Conservation (phyloP, 2,329 filamentous ascomycete species). For the Albophoma yamanashiensis region DNA sequence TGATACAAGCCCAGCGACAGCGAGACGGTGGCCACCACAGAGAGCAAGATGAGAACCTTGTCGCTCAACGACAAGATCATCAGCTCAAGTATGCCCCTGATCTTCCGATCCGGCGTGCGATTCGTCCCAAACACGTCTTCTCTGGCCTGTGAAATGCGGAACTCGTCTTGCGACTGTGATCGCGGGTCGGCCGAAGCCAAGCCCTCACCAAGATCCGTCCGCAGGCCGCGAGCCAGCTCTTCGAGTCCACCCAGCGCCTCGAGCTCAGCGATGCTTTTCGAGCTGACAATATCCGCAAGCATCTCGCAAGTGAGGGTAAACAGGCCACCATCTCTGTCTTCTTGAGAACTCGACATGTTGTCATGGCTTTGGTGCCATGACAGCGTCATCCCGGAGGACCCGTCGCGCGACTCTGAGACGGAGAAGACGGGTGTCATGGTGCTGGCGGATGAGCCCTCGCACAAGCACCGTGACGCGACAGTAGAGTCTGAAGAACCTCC, state of each 20-base stretch:
- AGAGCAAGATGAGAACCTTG: slow-evolving; percentile 51
- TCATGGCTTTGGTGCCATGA: background rate
- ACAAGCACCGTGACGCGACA: background rate
- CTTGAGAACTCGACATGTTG: background rate
- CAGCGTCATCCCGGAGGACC: background rate
- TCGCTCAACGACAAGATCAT: slow-evolving; percentile 1
- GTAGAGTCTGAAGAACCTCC: background rate
- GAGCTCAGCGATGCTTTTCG: background rate
- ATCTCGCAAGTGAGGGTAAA: background rate
- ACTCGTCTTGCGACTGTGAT: background rate
- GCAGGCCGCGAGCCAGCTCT: background rate
- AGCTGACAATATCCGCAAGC: background rate
- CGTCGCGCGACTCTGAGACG: background rate
- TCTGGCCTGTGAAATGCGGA: background rate
- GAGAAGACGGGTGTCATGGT: background rate
- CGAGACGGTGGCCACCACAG: slow-evolving; percentile 54
- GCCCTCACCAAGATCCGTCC: background rate
- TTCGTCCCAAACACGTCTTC: background rate
- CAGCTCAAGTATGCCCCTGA: background rate
- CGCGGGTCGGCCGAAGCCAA: background rate
- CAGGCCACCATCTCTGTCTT: background rate
- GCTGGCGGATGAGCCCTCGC: background rate
- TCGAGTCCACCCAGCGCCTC: background rate
- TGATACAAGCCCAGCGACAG: slow-evolving; percentile 58
- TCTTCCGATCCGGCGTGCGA: background rate